A percentile compares a stretch with the other conserved stretches of the same genome.
These are phyloP conservation scores for Bacidia gigantensis DNA, from an alignment of 495 filamentous ascomycete species.

Conservation along the genomic window DNA sequence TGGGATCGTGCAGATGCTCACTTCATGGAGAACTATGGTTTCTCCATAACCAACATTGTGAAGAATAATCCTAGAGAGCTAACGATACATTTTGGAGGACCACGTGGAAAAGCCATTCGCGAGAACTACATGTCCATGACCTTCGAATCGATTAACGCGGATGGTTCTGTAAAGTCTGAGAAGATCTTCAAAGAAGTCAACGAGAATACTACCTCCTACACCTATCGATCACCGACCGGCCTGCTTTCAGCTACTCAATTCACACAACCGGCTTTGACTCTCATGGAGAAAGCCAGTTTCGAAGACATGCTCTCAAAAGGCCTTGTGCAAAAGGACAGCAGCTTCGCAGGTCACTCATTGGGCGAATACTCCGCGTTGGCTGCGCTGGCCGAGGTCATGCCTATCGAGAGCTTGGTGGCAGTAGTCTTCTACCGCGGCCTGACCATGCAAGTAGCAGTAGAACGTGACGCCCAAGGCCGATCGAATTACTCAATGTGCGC, in stretches of 20 bases:
- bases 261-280: slow-evolving; percentile 88
- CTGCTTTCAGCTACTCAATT: slow-evolving; percentile 97
- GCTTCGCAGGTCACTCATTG: slow-evolving; percentile 93
- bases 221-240: slow-evolving; percentile 88
- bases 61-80: slow-evolving; percentile 99
- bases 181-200: slow-evolving; percentile 98
- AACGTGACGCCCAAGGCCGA: slow-evolving; percentile 81
- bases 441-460: slow-evolving; percentile 98
- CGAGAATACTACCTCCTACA: slow-evolving; percentile 85
- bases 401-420: slow-evolving; percentile 93
- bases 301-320: slow-evolving; percentile 98
- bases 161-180: slow-evolving; percentile 89
- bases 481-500: slow-evolving; percentile 99
- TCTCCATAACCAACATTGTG: slow-evolving; percentile 96
- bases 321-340: slow-evolving; percentile 87
- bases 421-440: slow-evolving; percentile 98
- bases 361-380: slow-evolving; percentile 97
- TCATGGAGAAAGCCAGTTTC: slow-evolving; percentile 99
- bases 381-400: slow-evolving; percentile 95
- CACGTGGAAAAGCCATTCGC: slow-evolving; percentile 90
- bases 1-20: slow-evolving; percentile 98
- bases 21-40: slow-evolving; percentile 98
- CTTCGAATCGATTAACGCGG: slow-evolving; percentile 84
- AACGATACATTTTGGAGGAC: slow-evolving; percentile 95
- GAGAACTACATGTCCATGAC: slow-evolving; percentile 99